Evolutionary conservation across 148 eudicot genomes (phyloP), one percentile per base, ranked within the genome.

Genomic region (Heliosperma pusillum): DNA sequence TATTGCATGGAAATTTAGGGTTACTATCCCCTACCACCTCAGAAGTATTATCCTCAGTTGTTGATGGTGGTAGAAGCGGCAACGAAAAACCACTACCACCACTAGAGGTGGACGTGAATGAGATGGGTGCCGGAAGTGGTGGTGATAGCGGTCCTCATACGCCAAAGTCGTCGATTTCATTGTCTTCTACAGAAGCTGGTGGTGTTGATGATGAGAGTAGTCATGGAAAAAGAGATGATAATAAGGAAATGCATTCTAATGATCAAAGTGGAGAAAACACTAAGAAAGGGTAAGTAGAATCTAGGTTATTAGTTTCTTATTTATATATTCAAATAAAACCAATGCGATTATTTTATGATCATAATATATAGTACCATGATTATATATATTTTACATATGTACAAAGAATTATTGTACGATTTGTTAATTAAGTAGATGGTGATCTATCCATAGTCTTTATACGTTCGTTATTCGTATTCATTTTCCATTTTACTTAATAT

Each of bases 161-260:
- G 0, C 97, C 91, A 1, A 88, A 86, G 82, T 91, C 93, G 59
- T 86, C 92, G 17, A 80, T 82, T 36, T 83, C 91, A 1, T 86
- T 87, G 1, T 85, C 93, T 0, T 91, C 97, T 3, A 84, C 81
- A 4, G 93, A 91, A 75, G 93, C 81, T n/a, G 89, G 83, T 12
- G 52, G 61, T 16, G 86, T 64, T 7, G 88, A 82, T n/a, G 82
- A 70, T 10, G 27, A 26, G 30, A 66, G 74, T 52, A 77, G 76
- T 0, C 69, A 55, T 71, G 82, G 74, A 67, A 76, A 69, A 61
- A 83, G 80, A 5, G 45, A 42, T 56, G 85, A 77, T 29, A 82
- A 70, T 70, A 59, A 56, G 44, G 44, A 83, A n/a, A 36, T 74
- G 77, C 78, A 69, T 17, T 26, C 52, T 69, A 84, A 62, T 27